Conservation (phyloP, 345 rosid genomes). For the Ceriops tagal region DNA sequence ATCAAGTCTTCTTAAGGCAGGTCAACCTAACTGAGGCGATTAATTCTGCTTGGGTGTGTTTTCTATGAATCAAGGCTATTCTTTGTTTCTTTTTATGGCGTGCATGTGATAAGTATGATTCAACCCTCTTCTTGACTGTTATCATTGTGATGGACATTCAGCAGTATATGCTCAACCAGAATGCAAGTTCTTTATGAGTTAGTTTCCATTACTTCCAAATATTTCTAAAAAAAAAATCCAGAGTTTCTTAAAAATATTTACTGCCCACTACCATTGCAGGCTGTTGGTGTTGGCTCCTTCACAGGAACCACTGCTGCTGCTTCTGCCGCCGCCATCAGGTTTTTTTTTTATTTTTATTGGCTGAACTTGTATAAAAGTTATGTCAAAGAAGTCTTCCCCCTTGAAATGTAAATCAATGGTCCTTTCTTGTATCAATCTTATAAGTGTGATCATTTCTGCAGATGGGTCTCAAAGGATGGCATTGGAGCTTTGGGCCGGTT, state of each 20-base stretch:
- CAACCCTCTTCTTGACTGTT: background rate
- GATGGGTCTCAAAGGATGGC: conserved; percentile 99
- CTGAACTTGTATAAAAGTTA: background rate
- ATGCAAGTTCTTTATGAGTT: conserved; percentile 1
- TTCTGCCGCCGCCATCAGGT: conserved; percentile 97
- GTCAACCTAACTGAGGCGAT: conserved; percentile 42
- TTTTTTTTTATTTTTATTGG: conserved; percentile 9
- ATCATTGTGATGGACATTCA: background rate
- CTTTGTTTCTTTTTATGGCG: no score
- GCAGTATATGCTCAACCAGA: background rate
- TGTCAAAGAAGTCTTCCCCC: background rate
- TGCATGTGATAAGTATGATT: no score
- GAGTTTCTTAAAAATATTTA: background rate
- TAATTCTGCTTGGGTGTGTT: conserved; percentile 34
- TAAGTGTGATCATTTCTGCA: conserved; percentile 36
- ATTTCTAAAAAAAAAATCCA: background rate
- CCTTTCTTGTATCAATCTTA: conserved; percentile 18
- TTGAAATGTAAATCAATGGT: conserved; percentile 5
- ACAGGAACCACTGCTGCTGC: conserved; percentile 83
- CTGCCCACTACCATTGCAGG: conserved; percentile 43
- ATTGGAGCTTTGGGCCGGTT: conserved; percentile 94
- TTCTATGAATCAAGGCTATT: conserved; percentile 14
- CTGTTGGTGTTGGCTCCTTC: conserved; percentile 88
- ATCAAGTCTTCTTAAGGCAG: conserved; percentile 94
- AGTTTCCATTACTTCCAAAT: background rate